Base-by-base conservation (phyloP, 1,284 basidiomycete genomes). In the Ustilago hordei region DNA sequence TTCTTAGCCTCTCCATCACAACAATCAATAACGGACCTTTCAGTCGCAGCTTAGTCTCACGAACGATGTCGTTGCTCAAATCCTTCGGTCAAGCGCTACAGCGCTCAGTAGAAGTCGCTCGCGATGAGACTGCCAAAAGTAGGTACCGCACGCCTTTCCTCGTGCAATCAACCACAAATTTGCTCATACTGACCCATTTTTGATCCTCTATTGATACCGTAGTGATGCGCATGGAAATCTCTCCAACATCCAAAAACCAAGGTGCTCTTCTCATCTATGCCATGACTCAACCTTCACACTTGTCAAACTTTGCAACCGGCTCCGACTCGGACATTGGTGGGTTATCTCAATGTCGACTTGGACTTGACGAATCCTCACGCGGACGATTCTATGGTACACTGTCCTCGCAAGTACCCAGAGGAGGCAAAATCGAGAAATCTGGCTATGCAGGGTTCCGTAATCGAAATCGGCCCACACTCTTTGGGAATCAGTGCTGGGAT, bases 321-420 rank as follows among this genome's bases (percentile, higher is more conserved):
- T 93, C 91, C 80, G 94, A 95, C 86, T 89, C 89, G 3, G 94
- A 95, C 86, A 91, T 95, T 58, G 94, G 94, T 1, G 95, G 95
- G 1, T 89, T 90, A n/a, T 93, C 93, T 4, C 91, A 91, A 85
- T 79, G 79, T 63, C 55, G 75, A 3, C 67, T 86, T 32, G 76
- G 53, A 0, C 63, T 79, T 12, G 82, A 82, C 60, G 76, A 79
- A 60, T 43, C 79, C 31, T 66, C 65, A 8, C 64, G 64, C 15
- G 85, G 80, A 6, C 80, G 86, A 55, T 87, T 87, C 66, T 86
- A 79, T 63, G 86, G 86, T 11, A 85, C 84, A 7, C 62, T 87
- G 17, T 81, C 78, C 28, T 83, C 86, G 9, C 79, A 82, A 36
- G 84, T 89, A 0, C 84, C 85, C 1, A 65, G 84, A 36, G 79